These are phyloP conservation scores for Torrubiellomyces zombiae DNA, from an alignment of 2,329 filamentous ascomycete species.

Conservation along the genomic window DNA sequence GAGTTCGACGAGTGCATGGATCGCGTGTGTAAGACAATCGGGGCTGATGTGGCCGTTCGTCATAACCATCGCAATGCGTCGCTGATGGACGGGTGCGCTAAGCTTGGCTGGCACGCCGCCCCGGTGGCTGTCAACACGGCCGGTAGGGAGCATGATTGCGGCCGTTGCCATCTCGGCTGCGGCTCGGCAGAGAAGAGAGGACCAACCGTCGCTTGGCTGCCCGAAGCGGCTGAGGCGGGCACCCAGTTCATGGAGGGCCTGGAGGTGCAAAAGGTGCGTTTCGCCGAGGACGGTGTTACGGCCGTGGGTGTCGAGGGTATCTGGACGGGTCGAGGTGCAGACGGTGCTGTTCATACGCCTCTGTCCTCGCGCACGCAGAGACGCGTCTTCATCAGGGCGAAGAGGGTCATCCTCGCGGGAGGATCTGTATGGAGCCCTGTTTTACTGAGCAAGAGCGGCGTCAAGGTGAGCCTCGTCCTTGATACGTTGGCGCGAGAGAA, in stretches of 20 bases:
- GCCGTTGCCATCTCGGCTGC: slow-evolving; percentile 44
- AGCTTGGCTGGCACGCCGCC: slow-evolving; percentile 54
- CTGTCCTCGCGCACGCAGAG: slow-evolving; percentile 31
- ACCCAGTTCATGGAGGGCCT: slow-evolving; percentile 77
- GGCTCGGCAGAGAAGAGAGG: slow-evolving; percentile 61
- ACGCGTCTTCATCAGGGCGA: slow-evolving; percentile 57
- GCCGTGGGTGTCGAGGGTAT: slow-evolving; percentile 57
- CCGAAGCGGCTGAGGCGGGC: slow-evolving; percentile 61
- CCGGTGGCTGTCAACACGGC: slow-evolving; percentile 67
- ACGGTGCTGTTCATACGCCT: slow-evolving; percentile 37
- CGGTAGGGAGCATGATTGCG: slow-evolving; percentile 57
- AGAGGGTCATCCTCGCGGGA: slow-evolving; percentile 62
- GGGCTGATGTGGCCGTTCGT: slow-evolving; percentile 47
- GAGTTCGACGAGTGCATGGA: slow-evolving; percentile 70
- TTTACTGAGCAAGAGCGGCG: slow-evolving; percentile 58
- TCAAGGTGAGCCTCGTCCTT: slow-evolving; percentile 44
- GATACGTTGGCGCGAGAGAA: too few species aligned
- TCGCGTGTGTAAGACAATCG: slow-evolving; percentile 63
- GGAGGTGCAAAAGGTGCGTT: slow-evolving; percentile 51
- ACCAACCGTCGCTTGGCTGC: slow-evolving; percentile 59
- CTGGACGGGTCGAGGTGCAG: slow-evolving; percentile 56
- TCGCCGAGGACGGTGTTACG: slow-evolving; percentile 38
- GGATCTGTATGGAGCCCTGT: slow-evolving; percentile 66
- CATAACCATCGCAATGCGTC: slow-evolving; percentile 59
- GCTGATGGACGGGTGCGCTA: slow-evolving; percentile 58